Conservation (phyloP, 1,139 yeast genomes). For the Geotrichum phurueaensis region DNA sequence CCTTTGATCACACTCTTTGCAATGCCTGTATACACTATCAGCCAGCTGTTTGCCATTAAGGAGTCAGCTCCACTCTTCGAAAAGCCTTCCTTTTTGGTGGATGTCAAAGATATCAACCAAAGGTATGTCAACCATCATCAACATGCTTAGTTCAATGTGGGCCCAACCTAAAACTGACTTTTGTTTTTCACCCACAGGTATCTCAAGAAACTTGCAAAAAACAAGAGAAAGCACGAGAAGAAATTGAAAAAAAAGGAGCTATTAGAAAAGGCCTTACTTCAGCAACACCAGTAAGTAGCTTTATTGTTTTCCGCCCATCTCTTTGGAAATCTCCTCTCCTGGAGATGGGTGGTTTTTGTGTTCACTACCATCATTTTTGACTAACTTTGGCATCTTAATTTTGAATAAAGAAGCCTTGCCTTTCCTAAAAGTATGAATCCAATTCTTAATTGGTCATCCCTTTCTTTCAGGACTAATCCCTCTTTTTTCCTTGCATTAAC, state of each 20-base stretch:
- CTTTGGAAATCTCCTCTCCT: neutral
- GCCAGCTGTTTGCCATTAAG: slow-evolving; percentile 5
- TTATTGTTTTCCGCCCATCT: neutral
- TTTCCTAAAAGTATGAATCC: neutral
- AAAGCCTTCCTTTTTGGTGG: slow-evolving; percentile 9
- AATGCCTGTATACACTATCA: slow-evolving; percentile 14
- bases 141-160: neutral
- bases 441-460: neutral
- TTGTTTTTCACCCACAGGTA: neutral
- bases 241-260: neutral
- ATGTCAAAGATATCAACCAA: slow-evolving; percentile 8
- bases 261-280: neutral
- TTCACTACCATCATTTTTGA: neutral
- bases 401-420: neutral
- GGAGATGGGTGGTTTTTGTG: neutral
- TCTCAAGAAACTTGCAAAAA: neutral
- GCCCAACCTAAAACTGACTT: neutral
- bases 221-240: neutral
- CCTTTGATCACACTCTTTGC: neutral
- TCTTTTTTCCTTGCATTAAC: neutral
- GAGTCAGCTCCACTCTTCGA: neutral
- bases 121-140: slow-evolving; percentile 2
- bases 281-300: neutral
- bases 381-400: neutral
- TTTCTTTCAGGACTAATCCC: neutral